A percentile compares a stretch with the other conserved stretches of the same genome.
These are phyloP conservation scores for Didymella keratinophila DNA, from an alignment of 2,329 filamentous ascomycete species.

Conservation along the genomic window DNA sequence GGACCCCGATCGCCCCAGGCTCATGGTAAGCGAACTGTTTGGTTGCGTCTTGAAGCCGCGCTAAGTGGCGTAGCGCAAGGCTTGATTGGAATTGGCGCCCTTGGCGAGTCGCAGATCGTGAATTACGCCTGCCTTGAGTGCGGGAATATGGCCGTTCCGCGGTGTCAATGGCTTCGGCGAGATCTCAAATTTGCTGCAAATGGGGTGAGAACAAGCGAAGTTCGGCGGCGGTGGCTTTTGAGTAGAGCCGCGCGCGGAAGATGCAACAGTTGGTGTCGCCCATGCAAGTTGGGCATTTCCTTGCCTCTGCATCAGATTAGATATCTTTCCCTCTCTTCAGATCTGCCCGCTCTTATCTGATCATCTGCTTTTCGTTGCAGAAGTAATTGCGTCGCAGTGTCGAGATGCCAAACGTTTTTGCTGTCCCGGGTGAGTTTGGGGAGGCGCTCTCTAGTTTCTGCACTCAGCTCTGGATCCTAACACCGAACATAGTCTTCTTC, in stretches of 20 bases:
- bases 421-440: constrained; percentile 65
- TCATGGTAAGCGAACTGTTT: constrained; percentile 28
- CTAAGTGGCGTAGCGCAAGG: constrained; percentile 25
- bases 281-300: constrained; percentile 1
- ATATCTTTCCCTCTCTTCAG: constrained; percentile 15
- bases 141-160: constrained; percentile 7
- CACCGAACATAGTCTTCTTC: constrained; percentile 72
- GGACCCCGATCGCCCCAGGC: constrained; percentile 26
- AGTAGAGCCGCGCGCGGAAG: neutral
- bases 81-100: constrained; percentile 36
- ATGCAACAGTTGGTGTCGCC: constrained; percentile 9
- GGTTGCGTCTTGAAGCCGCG: constrained; percentile 18
- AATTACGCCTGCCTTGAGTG: constrained; percentile 9
- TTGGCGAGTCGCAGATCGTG: constrained; percentile 27
- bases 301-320: constrained; percentile 36
- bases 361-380: neutral
- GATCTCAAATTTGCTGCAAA: constrained; percentile 12
- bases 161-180: constrained; percentile 4
- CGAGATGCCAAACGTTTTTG: constrained; percentile 72
- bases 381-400: neutral
- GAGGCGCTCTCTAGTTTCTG: neutral
- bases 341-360: constrained; percentile 9
- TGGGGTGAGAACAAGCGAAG: constrained; percentile 1
- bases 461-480: constrained; percentile 1
- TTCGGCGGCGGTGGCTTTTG: neutral